phyloP scores from a whole-genome alignment of 1,284 basidiomycete genomes.

The Pascua sp. region DNA sequence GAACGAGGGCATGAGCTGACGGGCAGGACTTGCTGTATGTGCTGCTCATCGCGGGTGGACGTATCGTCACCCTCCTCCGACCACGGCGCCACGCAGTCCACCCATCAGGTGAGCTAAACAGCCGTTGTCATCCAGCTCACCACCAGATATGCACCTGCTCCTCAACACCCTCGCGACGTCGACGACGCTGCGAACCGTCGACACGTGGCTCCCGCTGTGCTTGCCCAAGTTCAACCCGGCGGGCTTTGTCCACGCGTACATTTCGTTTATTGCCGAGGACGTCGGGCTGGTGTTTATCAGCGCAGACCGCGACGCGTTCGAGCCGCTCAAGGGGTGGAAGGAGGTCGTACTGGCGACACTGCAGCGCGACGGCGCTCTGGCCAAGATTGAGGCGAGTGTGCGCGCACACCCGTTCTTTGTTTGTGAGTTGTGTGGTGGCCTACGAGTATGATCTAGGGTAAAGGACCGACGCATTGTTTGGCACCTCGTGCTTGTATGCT shows the following conservation, averaged over 20 bases:
- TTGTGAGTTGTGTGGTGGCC: conserved; percentile 25
- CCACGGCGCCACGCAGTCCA: conserved; percentile 93
- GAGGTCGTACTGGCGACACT: conserved; percentile 64
- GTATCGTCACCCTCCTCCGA: conserved; percentile 81
- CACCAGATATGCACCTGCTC: conserved; percentile 75
- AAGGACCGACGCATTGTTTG: no score
- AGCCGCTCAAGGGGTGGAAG: conserved; percentile 62
- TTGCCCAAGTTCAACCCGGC: conserved; percentile 89
- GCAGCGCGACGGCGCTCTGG: conserved; percentile 59
- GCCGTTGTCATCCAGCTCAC: conserved; percentile 1
- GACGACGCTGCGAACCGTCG: conserved; percentile 67
- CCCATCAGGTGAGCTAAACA: conserved; percentile 64
- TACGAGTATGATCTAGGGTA: no score
- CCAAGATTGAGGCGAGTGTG: conserved; percentile 31
- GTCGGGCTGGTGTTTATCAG: conserved; percentile 52
- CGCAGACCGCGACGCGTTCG: conserved; percentile 51
- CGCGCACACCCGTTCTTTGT: conserved; percentile 43
- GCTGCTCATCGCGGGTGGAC: conserved; percentile 71
- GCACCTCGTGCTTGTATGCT: no score
- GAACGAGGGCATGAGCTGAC: background rate
- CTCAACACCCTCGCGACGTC: conserved; percentile 68
- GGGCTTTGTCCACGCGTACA: conserved; percentile 89
- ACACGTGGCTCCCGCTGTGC: conserved; percentile 93
- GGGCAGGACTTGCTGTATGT: conserved; percentile 85
- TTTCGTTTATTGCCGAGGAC: conserved; percentile 61